Conservation (phyloP, 1,284 basidiomycete genomes). For the Peniophora sp. region DNA sequence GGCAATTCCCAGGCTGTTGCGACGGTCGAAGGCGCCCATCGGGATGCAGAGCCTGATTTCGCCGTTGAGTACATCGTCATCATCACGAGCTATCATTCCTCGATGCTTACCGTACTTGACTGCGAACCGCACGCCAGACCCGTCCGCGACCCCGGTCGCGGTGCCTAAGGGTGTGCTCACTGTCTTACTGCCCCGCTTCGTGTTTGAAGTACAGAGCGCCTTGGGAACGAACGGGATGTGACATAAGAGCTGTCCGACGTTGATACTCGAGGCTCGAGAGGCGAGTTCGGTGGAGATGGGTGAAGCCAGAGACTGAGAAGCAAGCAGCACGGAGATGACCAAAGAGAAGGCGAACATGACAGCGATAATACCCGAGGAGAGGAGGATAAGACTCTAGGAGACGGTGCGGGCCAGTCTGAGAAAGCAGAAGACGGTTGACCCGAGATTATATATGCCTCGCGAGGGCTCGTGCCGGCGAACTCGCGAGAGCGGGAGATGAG, state of each 20-base stretch:
- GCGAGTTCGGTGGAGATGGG: conserved; percentile 17
- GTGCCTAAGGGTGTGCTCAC: conserved; percentile 44
- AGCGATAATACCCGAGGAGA: neutral
- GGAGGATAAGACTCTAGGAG: conserved; percentile 1
- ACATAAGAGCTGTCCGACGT: conserved; percentile 26
- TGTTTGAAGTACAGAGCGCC: conserved; percentile 28
- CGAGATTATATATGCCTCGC: neutral
- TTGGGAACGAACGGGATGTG: conserved; percentile 31
- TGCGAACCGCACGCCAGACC: neutral
- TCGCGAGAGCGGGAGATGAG: conserved; percentile 10
- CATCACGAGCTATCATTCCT: too few species aligned
- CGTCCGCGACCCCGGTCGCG: conserved; percentile 43
- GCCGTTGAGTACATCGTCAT: conserved; percentile 18
- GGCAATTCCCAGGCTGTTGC: conserved; percentile 51
- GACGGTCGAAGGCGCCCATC: conserved; percentile 51
- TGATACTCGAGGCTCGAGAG: neutral
- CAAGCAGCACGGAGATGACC: conserved; percentile 25
- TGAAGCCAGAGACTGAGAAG: conserved; percentile 21
- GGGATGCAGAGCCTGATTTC: conserved; percentile 40
- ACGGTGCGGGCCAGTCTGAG: neutral
- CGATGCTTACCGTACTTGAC: neutral
- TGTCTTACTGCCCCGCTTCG: conserved; percentile 12
- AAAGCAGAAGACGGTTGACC: neutral
- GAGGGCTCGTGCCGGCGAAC: conserved; percentile 20
- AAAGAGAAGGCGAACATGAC: conserved; percentile 30